phyloP scores from a whole-genome alignment of 805 yeast genomes.

The Kazachstania psychrophila region DNA sequence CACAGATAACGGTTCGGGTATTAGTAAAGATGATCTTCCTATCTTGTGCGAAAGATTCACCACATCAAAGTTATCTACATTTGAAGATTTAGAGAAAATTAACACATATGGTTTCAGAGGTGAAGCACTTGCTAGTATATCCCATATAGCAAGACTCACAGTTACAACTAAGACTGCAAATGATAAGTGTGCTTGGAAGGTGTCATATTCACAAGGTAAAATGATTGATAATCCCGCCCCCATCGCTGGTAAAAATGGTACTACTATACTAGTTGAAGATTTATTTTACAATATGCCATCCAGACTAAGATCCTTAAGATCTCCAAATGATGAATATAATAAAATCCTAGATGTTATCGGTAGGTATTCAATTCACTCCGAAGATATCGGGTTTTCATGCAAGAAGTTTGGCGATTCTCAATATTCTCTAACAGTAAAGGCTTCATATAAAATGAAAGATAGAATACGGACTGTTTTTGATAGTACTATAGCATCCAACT shows the following conservation, averaged over 20 bases:
- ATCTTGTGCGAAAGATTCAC: conserved; percentile 88
- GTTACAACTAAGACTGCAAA: conserved; percentile 64
- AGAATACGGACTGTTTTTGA: conserved; percentile 72
- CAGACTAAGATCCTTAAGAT: conserved; percentile 54
- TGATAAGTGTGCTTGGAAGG: conserved; percentile 60
- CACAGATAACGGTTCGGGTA: conserved; percentile 84
- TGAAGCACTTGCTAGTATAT: conserved; percentile 90
- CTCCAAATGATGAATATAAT: conserved; percentile 64
- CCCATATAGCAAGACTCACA: conserved; percentile 75
- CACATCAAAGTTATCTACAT: conserved; percentile 69
- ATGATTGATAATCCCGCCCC: conserved; percentile 53
- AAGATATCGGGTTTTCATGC: conserved; percentile 63
- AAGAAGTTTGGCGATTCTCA: conserved; percentile 72
- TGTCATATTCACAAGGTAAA: conserved; percentile 60
- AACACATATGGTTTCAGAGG: conserved; percentile 92
- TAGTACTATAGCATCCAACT: conserved; percentile 51
- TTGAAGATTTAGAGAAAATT: conserved; percentile 65
- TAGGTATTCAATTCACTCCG: conserved; percentile 69
- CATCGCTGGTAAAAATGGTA: conserved; percentile 80
- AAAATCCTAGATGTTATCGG: conserved; percentile 77
- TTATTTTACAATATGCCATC: conserved; percentile 83
- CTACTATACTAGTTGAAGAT: conserved; percentile 78
- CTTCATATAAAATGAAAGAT: conserved; percentile 44
- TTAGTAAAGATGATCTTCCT: conserved; percentile 58
- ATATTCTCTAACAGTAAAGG: conserved; percentile 52